phyloP scores from a whole-genome alignment of 345 rosid genomes.

The Sonneratia caseolaris region DNA sequence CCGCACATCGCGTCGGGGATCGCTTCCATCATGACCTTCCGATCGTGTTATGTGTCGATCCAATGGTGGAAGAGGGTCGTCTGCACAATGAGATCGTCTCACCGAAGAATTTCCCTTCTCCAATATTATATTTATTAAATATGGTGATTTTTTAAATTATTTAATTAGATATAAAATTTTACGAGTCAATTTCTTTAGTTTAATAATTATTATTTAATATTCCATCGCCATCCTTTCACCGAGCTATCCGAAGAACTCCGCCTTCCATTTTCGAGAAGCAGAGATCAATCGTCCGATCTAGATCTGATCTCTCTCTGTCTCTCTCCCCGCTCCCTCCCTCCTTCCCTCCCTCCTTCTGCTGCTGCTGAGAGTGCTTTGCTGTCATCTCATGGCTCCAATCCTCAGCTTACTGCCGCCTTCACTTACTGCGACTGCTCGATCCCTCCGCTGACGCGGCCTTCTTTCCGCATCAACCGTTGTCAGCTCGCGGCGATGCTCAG shows the following conservation, averaged over 20 bases:
- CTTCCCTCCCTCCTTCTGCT: background rate
- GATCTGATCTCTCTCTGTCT: constrained; percentile 6
- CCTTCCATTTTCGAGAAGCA: background rate
- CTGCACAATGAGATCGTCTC: no score
- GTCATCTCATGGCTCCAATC: background rate
- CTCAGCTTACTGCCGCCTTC: background rate
- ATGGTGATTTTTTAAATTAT: no score
- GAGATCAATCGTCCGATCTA: background rate
- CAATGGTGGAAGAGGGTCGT: no score
- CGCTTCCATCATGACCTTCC: no score
- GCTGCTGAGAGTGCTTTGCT: background rate
- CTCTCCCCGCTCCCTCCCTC: background rate
- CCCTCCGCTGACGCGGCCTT: background rate
- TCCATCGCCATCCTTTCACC: background rate
- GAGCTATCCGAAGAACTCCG: background rate
- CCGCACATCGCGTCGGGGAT: no score
- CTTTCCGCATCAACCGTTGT: background rate
- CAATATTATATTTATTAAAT: no score
- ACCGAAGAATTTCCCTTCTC: no score
- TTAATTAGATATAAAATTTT: background rate
- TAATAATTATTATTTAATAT: no score
- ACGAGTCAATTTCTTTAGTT: background rate
- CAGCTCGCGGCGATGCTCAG: background rate
- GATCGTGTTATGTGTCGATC: no score
- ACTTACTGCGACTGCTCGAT: background rate